Evolutionary conservation across 164 flowering plant genomes (phyloP), one percentile per base, ranked within the genome.

Genomic region (Platanus orientalis): DNA sequence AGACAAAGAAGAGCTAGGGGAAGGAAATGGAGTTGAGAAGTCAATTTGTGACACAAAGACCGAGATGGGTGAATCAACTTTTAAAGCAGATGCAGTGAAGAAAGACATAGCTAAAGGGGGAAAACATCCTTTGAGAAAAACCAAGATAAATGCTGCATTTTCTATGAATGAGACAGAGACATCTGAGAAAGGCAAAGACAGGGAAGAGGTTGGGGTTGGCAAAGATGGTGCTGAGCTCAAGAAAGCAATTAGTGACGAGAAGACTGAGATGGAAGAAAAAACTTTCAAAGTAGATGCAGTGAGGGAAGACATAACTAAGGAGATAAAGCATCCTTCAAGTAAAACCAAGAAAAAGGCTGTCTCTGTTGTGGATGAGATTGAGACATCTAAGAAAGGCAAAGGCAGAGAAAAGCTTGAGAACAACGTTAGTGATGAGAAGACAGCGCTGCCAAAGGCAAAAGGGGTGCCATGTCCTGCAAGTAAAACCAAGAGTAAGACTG

Each of bases 81-180:
- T 19, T 2, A 69, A 58, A 57, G 60, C 28, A 42, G 71, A 70
- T 60, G 26, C 16, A 27, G 26, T 29, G 44, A 65, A 64, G 55
- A 29, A 51, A 21, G 73, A 76, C 54, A 16, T 19, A 40, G 23
- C 32, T 1, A 71, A 67, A 56, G 61, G 58, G 51, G 72, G 62
- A 65, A 80, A 66, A 44, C 64, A 47, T 57, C 34, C 70, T 64
- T 50, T 56, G 17, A 64, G 64, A 56, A 70, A 66, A 58, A 67
- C 70, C n/a, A 79, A 71, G 64, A 58, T 13, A 42, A 70, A 65
- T 27, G 28, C 67, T 54, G 50, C 44, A 26, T 57, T 64, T 60
- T 9, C 20, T 24, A 23, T 34, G 7, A 45, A 21, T 11, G 63
- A 45, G 25, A 52, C 1, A 21, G 25, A 4, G 16, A 28, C 69